Conservation (phyloP, 306 rosid species). For the Prunus salicina region DNA sequence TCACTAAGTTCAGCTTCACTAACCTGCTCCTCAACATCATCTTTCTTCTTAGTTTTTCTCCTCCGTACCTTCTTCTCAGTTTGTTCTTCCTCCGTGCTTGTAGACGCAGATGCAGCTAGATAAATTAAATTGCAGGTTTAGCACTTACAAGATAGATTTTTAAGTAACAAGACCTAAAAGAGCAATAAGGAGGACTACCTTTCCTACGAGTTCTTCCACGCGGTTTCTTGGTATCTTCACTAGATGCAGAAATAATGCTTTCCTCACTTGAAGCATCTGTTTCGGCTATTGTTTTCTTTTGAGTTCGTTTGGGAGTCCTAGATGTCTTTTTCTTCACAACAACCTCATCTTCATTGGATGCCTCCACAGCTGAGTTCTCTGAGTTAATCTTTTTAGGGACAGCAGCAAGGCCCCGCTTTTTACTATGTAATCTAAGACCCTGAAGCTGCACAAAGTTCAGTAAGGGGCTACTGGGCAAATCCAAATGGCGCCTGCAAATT, state of each 20-base stretch:
- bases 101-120: conserved; percentile 51
- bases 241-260: conserved; percentile 28
- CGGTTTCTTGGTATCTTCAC: conserved; percentile 51
- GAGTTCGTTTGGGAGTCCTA: conserved; percentile 42
- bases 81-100: conserved; percentile 48
- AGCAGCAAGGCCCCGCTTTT: conserved; percentile 50
- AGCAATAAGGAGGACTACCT: conserved; percentile 42
- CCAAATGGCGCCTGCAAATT: conserved; percentile 55
- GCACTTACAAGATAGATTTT: conserved; percentile 8
- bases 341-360: conserved; percentile 47
- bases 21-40: conserved; percentile 35
- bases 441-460: conserved; percentile 43
- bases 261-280: conserved; percentile 43
- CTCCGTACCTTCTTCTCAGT: conserved; percentile 58
- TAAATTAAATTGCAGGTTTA: conserved; percentile 20
- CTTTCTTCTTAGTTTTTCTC: conserved; percentile 49
- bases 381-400: conserved; percentile 62
- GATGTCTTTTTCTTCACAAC: conserved; percentile 54
- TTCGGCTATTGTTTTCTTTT: conserved; percentile 49
- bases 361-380: conserved; percentile 38
- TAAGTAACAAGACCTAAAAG: background rate
- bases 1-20: conserved; percentile 46
- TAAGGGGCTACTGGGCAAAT: conserved; percentile 35
- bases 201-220: conserved; percentile 45
- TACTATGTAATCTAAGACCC: conserved; percentile 41